Base-by-base conservation (phyloP, 805 yeast genomes). In the Cyberlindnera suaveolens region DNA sequence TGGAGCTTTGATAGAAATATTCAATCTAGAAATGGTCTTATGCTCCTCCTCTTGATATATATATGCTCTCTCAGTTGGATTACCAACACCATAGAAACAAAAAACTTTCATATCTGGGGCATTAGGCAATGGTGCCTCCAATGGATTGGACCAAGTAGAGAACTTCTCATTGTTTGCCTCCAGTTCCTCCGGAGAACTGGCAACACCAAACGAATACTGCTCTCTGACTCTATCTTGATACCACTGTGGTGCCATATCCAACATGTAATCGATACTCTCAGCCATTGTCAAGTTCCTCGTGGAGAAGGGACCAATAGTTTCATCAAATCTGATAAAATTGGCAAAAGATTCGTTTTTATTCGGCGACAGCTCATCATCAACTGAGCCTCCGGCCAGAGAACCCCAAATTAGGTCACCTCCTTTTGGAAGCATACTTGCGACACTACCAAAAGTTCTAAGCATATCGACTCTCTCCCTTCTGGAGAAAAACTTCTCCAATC, bases 401-500 rank as follows among this genome's bases (percentile, higher is more conserved):
- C 99, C 99, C 99, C 99, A 93, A 29, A 93, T 76, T 5, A 78
- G 58, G 31, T 80, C 82, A 3, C 97, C 98, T 35, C 99, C 99
- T 62, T 91, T 93, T 17, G 99, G 99, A 26, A 93, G 58, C 99
- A 93, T 93, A 43, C 93, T 78, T 14, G 97, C 89, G 38, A 93
- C 71, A 11, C 98, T 98, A n/a, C 96, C 96, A 72, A 87, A 91
- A 1, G 91, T 72, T 49, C 88, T 73, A 39, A 89, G 60, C 84
- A 93, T 72, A 48, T 87, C 95, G 6, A 88, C 78, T 52, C 99
- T 76, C 65, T 91, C 99, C 47, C 78, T 76, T 60, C 96, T 76
- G 40, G 93, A 83, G 63, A 93, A 89, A 64, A 93, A 93, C 65
- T 86, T 88, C 59, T 93, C 99, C 44, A 93, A 72, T 1, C 97